These are phyloP conservation scores for Talinum fruticosum DNA, from an alignment of 148 eudicot species.

Conservation along the genomic window DNA sequence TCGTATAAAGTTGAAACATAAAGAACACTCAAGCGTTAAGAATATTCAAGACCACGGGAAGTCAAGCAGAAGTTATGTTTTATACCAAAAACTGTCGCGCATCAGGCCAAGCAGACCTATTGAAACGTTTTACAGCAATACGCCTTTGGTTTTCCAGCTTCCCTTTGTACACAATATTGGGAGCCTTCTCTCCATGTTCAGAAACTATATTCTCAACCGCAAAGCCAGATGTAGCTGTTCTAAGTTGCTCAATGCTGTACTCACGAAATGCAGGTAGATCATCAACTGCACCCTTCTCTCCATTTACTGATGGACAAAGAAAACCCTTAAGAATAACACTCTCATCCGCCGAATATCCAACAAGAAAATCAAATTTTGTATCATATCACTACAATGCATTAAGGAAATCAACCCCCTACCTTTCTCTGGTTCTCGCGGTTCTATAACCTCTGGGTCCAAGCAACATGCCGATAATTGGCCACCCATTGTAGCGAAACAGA, in stretches of 20 bases:
- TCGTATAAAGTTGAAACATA: background rate
- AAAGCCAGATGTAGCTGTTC: slow-evolving; percentile 83
- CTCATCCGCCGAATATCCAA: slow-evolving; percentile 13
- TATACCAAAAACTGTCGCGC: slow-evolving; percentile 79
- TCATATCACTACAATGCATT: background rate
- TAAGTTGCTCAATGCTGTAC: slow-evolving; percentile 68
- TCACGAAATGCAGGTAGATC: slow-evolving; percentile 66
- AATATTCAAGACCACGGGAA: background rate
- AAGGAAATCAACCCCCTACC: slow-evolving; percentile 17
- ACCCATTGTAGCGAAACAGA: slow-evolving; percentile 52
- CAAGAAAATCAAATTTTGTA: background rate
- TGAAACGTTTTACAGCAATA: slow-evolving; percentile 89
- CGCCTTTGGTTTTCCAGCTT: slow-evolving; percentile 79
- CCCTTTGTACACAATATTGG: slow-evolving; percentile 88
- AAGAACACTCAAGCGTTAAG: background rate
- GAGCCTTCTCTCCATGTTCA: slow-evolving; percentile 97
- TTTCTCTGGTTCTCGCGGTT: slow-evolving; percentile 42
- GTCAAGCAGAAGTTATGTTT: background rate
- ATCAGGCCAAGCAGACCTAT: slow-evolving; percentile 97
- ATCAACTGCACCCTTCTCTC: slow-evolving; percentile 49
- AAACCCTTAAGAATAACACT: background rate
- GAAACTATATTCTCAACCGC: slow-evolving; percentile 93
- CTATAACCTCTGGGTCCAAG: slow-evolving; percentile 44
- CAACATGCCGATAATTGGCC: slow-evolving; percentile 54
- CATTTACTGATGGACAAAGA: slow-evolving; percentile 43